Evolutionary conservation across 345 rosid species (phyloP), one percentile per base, ranked within the genome.

Genomic region (Acer campestre): DNA sequence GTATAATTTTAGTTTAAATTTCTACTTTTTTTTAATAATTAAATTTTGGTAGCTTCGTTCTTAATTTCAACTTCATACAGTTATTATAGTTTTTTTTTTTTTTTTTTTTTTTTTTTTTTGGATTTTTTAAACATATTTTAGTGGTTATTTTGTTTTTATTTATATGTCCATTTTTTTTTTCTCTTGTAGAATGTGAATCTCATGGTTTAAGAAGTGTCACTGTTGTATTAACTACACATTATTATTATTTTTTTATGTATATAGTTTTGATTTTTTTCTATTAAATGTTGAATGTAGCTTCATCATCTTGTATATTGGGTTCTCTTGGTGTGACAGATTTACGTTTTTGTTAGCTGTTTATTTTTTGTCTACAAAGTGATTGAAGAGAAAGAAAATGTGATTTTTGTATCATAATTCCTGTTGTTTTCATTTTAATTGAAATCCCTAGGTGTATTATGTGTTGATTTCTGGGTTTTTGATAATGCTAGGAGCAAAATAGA

Each of bases 211-310:
- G 38, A 10, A 75, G 77, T 31, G 75, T 70, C 80, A 86, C 93
- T 87, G 87, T 86, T 89, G 81, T 85, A 89, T 89, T 83, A 77
- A 74, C 80, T 62, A 2, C 25, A 2, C 65, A 9, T 46, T 10
- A 46, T 46, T 46, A 8, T 46, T 10, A 10, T 46, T 67, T 79
- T 71, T 29, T 29, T 2, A 29, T 29, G 31, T 29, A 29, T 29
- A 29, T 29, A 29, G 3, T 29, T 29, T 29, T 29, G 2, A 2
- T 29, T 20, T 65, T 62, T 20, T 48, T 10, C 1, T 68, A 31
- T 68, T 20, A 6, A 73, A 22, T 67, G 10, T 44, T 35, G 46
- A 42, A 42, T 42, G 46, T 42, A 42, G 46, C 46, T 42, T 42
- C 38, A 4, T 35, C 6, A 4, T 35, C 38, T 35, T 35, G 46